Conservation (phyloP, 2,329 filamentous ascomycete species). For the Myriangium duriaei region DNA sequence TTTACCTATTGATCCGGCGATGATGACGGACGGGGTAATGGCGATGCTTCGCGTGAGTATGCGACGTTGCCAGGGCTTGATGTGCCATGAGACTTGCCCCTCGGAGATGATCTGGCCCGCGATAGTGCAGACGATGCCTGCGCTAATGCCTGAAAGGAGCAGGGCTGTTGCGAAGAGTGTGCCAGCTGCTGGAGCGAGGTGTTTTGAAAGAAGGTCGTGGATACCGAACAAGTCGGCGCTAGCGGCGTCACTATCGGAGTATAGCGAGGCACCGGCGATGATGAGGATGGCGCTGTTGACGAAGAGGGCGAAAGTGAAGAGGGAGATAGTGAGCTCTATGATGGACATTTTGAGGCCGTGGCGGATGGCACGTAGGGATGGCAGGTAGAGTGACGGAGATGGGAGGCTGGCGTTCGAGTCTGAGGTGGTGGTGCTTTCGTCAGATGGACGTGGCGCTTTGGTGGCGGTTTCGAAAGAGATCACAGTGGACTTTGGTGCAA, state of each 20-base stretch:
- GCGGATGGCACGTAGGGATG: slow-evolving; percentile 27
- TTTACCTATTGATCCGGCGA: slow-evolving; percentile 65
- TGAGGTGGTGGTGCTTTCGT: slow-evolving; percentile 11
- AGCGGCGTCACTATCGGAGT: slow-evolving; percentile 43
- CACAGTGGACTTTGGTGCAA: slow-evolving; percentile 3
- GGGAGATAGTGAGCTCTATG: slow-evolving; percentile 26
- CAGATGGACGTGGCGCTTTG: slow-evolving; percentile 15
- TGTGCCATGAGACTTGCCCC: slow-evolving; percentile 62
- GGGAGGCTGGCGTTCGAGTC: slow-evolving; percentile 20
- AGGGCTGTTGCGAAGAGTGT: slow-evolving; percentile 75
- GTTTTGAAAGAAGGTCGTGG: slow-evolving; percentile 55
- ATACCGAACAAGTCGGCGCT: slow-evolving; percentile 75
- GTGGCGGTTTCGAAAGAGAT: slow-evolving; percentile 12
- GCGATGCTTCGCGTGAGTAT: slow-evolving; percentile 67
- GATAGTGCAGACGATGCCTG: slow-evolving; percentile 81
- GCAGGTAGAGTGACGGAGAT: slow-evolving; percentile 23
- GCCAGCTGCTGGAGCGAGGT: slow-evolving; percentile 62
- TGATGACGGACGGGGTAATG: slow-evolving; percentile 71
- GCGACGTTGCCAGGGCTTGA: slow-evolving; percentile 66
- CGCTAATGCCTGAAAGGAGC: slow-evolving; percentile 66
- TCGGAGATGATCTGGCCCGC: slow-evolving; percentile 82
- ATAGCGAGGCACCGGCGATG: slow-evolving; percentile 60
- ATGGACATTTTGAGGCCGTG: slow-evolving; percentile 30
- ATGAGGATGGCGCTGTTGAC: slow-evolving; percentile 32
- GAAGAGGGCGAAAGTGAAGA: slow-evolving; percentile 32